These are phyloP conservation scores for Galerina marginata DNA, from an alignment of 768 basidiomycete genomes.

Conservation along the genomic window DNA sequence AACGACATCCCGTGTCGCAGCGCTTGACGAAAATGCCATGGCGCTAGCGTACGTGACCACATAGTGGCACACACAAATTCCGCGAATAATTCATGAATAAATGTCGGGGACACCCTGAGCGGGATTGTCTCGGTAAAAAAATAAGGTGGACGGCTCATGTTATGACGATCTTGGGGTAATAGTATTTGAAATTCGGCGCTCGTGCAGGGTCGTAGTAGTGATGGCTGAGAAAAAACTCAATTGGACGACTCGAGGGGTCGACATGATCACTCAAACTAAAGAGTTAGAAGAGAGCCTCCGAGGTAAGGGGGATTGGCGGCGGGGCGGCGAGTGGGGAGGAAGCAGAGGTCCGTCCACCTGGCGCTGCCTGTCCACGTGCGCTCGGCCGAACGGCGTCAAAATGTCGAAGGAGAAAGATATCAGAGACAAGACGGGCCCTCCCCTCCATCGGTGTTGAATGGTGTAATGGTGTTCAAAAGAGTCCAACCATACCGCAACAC, in stretches of 20 bases:
- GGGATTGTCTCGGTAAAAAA: background rate
- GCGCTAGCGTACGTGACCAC: background rate
- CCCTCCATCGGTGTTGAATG: too few relatives aligned
- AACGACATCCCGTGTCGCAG: too few relatives aligned
- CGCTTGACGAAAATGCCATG: too few relatives aligned
- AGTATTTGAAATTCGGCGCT: background rate
- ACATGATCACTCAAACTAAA: constrained; percentile 10
- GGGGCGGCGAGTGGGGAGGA: background rate
- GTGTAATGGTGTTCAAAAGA: background rate
- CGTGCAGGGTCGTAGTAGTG: constrained; percentile 6
- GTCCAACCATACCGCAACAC: background rate
- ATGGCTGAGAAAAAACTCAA: background rate
- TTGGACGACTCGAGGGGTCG: constrained; percentile 1
- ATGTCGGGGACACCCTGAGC: background rate
- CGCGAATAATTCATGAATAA: background rate
- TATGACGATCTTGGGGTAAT: constrained; percentile 2
- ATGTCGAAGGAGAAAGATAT: too few relatives aligned
- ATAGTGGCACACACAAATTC: background rate
- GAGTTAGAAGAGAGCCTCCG: background rate
- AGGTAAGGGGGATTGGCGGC: background rate
- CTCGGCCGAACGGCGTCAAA: too few relatives aligned
- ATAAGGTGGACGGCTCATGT: background rate
- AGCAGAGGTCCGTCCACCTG: background rate
- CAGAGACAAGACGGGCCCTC: too few relatives aligned
- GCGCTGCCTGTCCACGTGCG: too few relatives aligned